A percentile compares a stretch with the other conserved stretches of the same genome.
Conservation (phyloP, 768 basidiomycete genomes). For the Mycena venus region DNA sequence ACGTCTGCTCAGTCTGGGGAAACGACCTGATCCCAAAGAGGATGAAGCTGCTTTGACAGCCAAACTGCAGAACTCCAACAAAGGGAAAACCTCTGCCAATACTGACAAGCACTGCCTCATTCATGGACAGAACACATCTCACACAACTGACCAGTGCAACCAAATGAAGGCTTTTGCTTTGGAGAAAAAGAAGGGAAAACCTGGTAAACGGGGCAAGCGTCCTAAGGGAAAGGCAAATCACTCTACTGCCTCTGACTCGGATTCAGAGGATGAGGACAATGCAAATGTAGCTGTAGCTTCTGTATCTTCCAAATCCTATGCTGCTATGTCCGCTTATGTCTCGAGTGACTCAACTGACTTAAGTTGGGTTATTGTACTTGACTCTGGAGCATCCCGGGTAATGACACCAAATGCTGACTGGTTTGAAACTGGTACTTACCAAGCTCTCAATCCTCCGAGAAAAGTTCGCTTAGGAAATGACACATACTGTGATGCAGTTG, state of each 20-base stretch:
- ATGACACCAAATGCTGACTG: constrained; percentile 7
- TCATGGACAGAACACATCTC: not conserved
- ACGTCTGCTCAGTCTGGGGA: not conserved
- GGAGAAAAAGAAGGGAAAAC: not conserved
- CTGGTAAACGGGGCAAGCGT: too few relatives aligned
- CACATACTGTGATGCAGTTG: constrained; percentile 20
- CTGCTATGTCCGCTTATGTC: constrained; percentile 5
- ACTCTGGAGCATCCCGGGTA: constrained; percentile 18
- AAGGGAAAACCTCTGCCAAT: not conserved
- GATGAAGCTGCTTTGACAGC: not conserved
- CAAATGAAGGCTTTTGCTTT: not conserved
- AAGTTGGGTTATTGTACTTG: not conserved
- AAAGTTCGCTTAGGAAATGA: constrained; percentile 25
- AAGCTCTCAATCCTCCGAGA: constrained; percentile 1
- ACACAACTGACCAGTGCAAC: not conserved
- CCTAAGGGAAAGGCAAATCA: not conserved
- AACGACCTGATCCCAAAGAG: not conserved
- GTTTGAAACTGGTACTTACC: constrained; percentile 19
- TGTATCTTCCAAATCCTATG: constrained; percentile 12
- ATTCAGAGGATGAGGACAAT: not conserved
- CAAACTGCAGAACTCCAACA: not conserved
- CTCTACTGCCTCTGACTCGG: not conserved
- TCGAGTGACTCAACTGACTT: not conserved
- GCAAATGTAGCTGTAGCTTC: not conserved
- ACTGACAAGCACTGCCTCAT: not conserved